Conservation (phyloP, 2,329 filamentous ascomycete genomes). For the Aspergillus tanneri region DNA sequence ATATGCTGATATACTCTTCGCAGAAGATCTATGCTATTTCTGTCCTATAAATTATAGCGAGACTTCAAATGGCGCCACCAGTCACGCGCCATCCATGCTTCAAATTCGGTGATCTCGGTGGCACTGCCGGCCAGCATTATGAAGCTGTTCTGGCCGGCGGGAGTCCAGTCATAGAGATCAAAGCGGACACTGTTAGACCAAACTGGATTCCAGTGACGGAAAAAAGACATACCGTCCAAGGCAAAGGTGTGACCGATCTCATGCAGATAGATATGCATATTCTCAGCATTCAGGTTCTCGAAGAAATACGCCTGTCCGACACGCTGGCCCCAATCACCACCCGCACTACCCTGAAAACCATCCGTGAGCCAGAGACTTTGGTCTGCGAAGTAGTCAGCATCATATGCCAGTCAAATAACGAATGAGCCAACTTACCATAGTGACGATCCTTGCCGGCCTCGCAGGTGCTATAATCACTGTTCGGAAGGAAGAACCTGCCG, state of each 20-base stretch:
- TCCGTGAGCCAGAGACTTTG: slow-evolving; percentile 21
- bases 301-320: slow-evolving; percentile 17
- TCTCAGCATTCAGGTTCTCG: slow-evolving; percentile 10
- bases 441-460: slow-evolving; percentile 12
- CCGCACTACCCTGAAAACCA: slow-evolving; percentile 16
- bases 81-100: slow-evolving; percentile 19
- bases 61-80: slow-evolving; percentile 19
- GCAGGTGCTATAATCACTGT: slow-evolving; percentile 15
- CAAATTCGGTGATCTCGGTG: slow-evolving; percentile 18
- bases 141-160: slow-evolving; percentile 13
- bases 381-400: slow-evolving; percentile 2
- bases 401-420: rapidly evolving
- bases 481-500: slow-evolving; percentile 18
- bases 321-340: slow-evolving; percentile 21
- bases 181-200: background rate
- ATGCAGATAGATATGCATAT: slow-evolving; percentile 19
- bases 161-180: slow-evolving; percentile 21
- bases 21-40: too few species aligned
- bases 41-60: slow-evolving; percentile 14
- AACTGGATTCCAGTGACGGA: too few species aligned
- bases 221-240: slow-evolving; percentile 11
- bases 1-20: too few species aligned
- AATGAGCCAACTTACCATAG: slow-evolving; percentile 7
- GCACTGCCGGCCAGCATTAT: slow-evolving; percentile 19
- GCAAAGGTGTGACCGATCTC: slow-evolving; percentile 20